Evolutionary conservation across 2,329 filamentous ascomycete species (phyloP).

Genomic region (Penicillium fuscoglaucum): DNA sequence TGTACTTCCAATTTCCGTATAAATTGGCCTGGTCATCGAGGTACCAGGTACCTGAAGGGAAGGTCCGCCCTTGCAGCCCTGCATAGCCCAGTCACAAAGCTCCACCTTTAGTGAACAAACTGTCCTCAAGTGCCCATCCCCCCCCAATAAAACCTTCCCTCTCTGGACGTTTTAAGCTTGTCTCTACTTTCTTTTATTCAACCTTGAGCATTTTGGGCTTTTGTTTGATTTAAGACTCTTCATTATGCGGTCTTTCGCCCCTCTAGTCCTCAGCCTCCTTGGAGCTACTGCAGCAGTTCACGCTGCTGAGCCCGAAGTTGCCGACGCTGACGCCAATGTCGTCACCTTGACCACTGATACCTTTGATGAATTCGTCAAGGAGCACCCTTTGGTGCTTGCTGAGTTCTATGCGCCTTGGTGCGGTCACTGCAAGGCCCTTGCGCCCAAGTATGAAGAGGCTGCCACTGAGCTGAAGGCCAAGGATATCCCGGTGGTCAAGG

Average conservation of each 20-base stretch:
- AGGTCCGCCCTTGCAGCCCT: conserved; percentile 24
- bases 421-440: conserved; percentile 97
- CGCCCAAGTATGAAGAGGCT: conserved; percentile 53
- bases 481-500: conserved; percentile 50
- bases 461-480: conserved; percentile 52
- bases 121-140: conserved; percentile 37
- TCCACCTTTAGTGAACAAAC: conserved; percentile 44
- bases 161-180: conserved; percentile 11
- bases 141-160: conserved; percentile 18
- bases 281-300: conserved; percentile 39
- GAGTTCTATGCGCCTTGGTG: conserved; percentile 99
- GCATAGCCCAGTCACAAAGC: conserved; percentile 30
- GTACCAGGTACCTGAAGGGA: conserved; percentile 5
- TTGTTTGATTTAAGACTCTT: conserved; percentile 14
- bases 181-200: not conserved
- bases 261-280: conserved; percentile 43
- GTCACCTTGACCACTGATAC: conserved; percentile 78
- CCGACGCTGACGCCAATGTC: conserved; percentile 67
- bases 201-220: conserved; percentile 10
- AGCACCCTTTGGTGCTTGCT: conserved; percentile 85
- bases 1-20: not conserved
- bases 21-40: not conserved
- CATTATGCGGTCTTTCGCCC: conserved; percentile 43
- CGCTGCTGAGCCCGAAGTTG: conserved; percentile 32
- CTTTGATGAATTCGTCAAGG: conserved; percentile 82